Base-by-base conservation (phyloP, 192 early-diverging fungal species). In the Dissophora globulifera region DNA sequence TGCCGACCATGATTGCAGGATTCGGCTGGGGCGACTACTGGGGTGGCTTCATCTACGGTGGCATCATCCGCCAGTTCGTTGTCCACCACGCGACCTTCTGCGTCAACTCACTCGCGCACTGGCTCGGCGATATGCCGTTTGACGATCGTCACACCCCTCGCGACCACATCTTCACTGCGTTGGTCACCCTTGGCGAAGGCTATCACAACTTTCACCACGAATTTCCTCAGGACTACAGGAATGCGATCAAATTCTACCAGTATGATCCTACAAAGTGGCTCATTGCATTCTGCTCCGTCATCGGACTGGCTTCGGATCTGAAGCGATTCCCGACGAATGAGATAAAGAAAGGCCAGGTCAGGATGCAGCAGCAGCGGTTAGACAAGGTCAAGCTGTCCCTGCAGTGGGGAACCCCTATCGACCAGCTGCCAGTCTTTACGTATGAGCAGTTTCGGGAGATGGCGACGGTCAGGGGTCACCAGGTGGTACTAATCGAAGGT, bases 201-300 rank as follows among this genome's bases (percentile, higher is more conserved):
- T 92, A 93, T 78, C 93, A 94, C 85, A 94, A 94, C 81, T 92
- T 91, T 82, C 93, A 94, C 68, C 93, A 94, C 78, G 87, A 93
- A 80, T 94, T 93, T 82, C 93, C 93, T 49, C 85, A 89, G 61
- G 93, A 94, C 79, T 94, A 93, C 80, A 88, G 93, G 50, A 94
- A 94, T 58, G 93, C 91, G 29, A 92, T 93, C 67, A 67, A 70
- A 46, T 87, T 86, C 63, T 89, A 85, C 58, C 90, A 93, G 79
- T 93, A 92, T 62, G 92, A 94, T 57, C 93, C 93, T 20, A 93
- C 92, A 68, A 94, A 93, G 81, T 94, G 93, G 93, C 59, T 94
- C 23, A 93, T 94, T 50, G 81, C 74, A 30, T 4, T 78, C 45
- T 78, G 79, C 55, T 82, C 88, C 17, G 67, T 70, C 23, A 12